Evolutionary conservation across 106 monocot genomes (phyloP).

Genomic region (Xerophyta viscosa): DNA sequence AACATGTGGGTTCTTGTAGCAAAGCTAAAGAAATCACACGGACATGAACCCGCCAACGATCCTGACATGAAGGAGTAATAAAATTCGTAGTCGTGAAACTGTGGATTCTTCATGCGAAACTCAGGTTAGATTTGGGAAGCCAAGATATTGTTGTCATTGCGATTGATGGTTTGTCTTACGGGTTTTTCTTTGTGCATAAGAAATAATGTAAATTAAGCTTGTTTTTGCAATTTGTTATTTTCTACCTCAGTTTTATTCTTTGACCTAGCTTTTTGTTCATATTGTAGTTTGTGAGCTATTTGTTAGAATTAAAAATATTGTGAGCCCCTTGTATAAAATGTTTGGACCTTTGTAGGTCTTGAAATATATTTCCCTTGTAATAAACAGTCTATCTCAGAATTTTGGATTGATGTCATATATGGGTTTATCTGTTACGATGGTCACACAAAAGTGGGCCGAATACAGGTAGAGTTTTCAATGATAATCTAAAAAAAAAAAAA

Average conservation of each 20-base stretch:
- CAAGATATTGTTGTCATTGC: background rate
- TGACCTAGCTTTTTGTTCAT: background rate
- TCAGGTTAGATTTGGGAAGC: background rate
- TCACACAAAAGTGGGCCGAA: no score
- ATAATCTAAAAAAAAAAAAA: no score
- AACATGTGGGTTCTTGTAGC: conserved; percentile 90
- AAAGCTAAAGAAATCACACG: conserved; percentile 75
- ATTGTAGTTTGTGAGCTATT: background rate
- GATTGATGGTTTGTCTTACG: background rate
- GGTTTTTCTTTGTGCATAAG: conserved; percentile 6
- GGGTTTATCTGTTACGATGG: no score
- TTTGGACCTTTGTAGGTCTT: no score
- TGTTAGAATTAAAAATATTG: no score
- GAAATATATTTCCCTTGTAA: no score
- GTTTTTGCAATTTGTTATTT: background rate
- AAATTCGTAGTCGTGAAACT: background rate
- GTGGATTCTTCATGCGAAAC: no score
- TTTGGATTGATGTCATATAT: no score
- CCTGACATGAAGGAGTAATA: conserved; percentile 5
- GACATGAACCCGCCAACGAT: conserved; percentile 14
- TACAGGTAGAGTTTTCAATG: no score
- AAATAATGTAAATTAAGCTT: conserved; percentile 4
- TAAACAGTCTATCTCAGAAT: no score
- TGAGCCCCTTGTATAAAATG: no score
- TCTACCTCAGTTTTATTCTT: conserved; percentile 3